phyloP scores from a whole-genome alignment of 2,329 filamentous ascomycete species.

The Fonsecaea multimorphosa region DNA sequence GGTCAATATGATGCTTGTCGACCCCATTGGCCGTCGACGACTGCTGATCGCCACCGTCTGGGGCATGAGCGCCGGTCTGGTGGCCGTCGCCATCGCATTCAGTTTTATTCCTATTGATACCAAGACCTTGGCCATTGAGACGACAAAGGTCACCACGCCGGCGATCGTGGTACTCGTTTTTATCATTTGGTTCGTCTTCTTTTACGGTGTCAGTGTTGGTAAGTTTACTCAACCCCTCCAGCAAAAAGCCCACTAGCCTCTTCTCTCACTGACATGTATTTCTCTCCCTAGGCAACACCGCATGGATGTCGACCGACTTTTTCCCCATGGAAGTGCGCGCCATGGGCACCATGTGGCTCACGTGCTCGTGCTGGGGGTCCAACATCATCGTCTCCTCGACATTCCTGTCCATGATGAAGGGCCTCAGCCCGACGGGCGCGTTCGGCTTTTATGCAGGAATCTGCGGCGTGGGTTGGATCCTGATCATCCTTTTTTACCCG shows the following conservation, averaged over 20 bases:
- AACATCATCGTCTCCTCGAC: conserved; percentile 87
- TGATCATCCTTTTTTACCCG: conserved; percentile 77
- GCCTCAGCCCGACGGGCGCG: conserved; percentile 73
- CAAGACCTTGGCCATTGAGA: conserved; percentile 30
- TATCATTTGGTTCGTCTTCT: conserved; percentile 81
- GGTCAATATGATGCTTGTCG: conserved; percentile 70
- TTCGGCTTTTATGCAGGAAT: conserved; percentile 78
- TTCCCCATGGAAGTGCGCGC: conserved; percentile 73
- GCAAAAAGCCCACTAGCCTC: too few species aligned
- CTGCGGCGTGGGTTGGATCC: conserved; percentile 70
- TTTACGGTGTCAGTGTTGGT: conserved; percentile 69
- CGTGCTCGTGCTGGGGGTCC: conserved; percentile 84
- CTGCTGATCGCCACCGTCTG: conserved; percentile 84
- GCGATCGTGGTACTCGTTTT: conserved; percentile 69
- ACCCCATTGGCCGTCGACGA: conserved; percentile 76
- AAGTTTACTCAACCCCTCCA: neutral
- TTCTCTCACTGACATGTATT: neutral
- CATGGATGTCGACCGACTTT: conserved; percentile 94
- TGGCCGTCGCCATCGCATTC: conserved; percentile 76
- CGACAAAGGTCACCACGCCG: conserved; percentile 41
- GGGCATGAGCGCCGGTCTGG: conserved; percentile 76
- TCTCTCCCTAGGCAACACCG: conserved; percentile 80
- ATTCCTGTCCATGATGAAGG: conserved; percentile 85
- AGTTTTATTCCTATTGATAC: conserved; percentile 58
- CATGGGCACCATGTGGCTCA: conserved; percentile 64